Evolutionary conservation across 805 yeast genomes (phyloP), one percentile per base, ranked within the genome.

Genomic region (Wickerhamomyces queroliae): DNA sequence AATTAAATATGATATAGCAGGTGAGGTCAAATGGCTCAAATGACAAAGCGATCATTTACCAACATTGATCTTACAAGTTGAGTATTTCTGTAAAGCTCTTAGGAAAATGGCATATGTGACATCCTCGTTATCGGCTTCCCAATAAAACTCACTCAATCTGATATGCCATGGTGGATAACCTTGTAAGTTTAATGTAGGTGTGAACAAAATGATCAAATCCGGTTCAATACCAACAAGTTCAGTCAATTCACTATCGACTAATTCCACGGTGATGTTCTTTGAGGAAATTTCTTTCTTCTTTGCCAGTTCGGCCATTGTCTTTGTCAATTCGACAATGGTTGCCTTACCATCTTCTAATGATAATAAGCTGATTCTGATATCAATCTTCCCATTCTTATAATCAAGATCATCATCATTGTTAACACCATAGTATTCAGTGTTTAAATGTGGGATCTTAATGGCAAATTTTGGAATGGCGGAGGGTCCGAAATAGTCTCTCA

Each of bases 91-190:
- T 50, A 85, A 65, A 1, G 90, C 91, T 46, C 93, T 72, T 38
- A 84, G 70, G 59, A 86, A 90, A 16, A 88, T 93, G 12, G 90
- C 82, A 58, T 90, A 90, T 27, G 78, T 74, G 35, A 88, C 95
- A 40, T 74, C 78, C 43, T 72, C 78, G 59, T 89, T 89, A 59
- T 87, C 96, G 2, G 83, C 83, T 55, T 88, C 91, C 86, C 95
- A 85, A 63, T 81, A 90, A 54, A 93, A 78, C 57, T 93, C 99
- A 7, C 89, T 76, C 38, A 95, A 72, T 46, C 99, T 75, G 26
- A 88, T 77, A 56, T 91, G 98, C 99, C 99, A 93, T 22, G 99
- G 99, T 17, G 98, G 98, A 60, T 81, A 93, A 15, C 95, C 97
- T 61, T 89, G 95, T 36, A 93, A 71, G 58, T 89, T 95, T 46